phyloP scores from a whole-genome alignment of 148 eudicot genomes.

The Limonium bicolor region DNA sequence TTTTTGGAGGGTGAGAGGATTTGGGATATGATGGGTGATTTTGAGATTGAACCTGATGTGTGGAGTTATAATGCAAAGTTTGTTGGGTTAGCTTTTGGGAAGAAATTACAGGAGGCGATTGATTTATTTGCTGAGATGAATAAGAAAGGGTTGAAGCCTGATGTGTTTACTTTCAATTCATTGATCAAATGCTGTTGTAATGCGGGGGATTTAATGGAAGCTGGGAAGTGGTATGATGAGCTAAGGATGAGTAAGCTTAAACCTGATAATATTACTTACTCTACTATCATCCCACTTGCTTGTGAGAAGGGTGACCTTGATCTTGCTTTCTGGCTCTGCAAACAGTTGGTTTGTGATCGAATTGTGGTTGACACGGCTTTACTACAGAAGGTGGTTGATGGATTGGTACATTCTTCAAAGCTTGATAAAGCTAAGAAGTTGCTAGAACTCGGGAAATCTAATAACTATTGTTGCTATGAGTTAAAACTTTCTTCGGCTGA shows the following conservation, averaged over 20 bases:
- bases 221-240: conserved; percentile 13
- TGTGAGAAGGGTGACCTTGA: conserved; percentile 18
- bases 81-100: conserved; percentile 8
- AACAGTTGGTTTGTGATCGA: conserved; percentile 4
- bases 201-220: conserved; percentile 13
- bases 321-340: conserved; percentile 16
- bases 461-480: conserved; percentile 3
- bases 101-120: conserved; percentile 6
- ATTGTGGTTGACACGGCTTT: conserved; percentile 3
- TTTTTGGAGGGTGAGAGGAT: conserved; percentile 22
- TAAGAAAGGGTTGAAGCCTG: conserved; percentile 14
- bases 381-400: conserved; percentile 20
- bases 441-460: conserved; percentile 11
- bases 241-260: conserved; percentile 8
- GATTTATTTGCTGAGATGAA: conserved; percentile 15
- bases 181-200: conserved; percentile 17
- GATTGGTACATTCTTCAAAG: conserved; percentile 12
- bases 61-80: conserved; percentile 14
- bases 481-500: background rate
- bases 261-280: conserved; percentile 4
- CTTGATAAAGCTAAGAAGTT: conserved; percentile 13
- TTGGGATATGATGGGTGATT: conserved; percentile 14
- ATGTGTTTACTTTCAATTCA: conserved; percentile 13
- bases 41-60: conserved; percentile 16
- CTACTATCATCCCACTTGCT: conserved; percentile 9